phyloP scores from a whole-genome alignment of 2,329 filamentous ascomycete genomes.

The Chaetomium sp. region DNA sequence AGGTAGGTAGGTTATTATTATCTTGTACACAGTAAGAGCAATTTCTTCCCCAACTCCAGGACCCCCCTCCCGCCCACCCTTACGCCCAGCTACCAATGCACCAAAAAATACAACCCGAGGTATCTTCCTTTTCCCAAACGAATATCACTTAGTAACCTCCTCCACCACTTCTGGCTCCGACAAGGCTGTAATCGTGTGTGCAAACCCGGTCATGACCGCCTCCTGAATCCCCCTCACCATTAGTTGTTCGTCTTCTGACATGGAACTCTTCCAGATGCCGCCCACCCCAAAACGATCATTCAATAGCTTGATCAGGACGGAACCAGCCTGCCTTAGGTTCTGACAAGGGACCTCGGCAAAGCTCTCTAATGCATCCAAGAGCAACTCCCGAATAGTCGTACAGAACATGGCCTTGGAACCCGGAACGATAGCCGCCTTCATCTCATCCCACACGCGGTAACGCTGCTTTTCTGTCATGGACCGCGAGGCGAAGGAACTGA shows the following conservation, averaged over 20 bases:
- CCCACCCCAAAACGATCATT: constrained; percentile 33
- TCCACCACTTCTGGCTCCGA: constrained; percentile 14
- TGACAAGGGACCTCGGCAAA: constrained; percentile 30
- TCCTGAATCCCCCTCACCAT: constrained; percentile 32
- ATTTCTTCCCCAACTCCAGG: too few species aligned
- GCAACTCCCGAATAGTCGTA: constrained; percentile 21
- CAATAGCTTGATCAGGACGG: constrained; percentile 25
- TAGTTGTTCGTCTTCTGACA: constrained; percentile 27
- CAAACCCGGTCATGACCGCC: constrained; percentile 34
- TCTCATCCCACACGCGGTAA: constrained; percentile 30
- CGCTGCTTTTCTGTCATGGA: constrained; percentile 30
- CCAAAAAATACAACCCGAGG: not conserved
- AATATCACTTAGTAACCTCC: not conserved
- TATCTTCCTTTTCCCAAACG: not conserved
- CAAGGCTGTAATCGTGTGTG: constrained; percentile 29
- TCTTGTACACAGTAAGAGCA: too few species aligned
- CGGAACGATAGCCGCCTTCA: constrained; percentile 32
- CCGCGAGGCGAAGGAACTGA: constrained; percentile 19
- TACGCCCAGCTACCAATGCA: not conserved
- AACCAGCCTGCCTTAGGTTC: constrained; percentile 25
- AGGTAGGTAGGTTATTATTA: too few species aligned
- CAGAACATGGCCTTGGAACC: constrained; percentile 34
- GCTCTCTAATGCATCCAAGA: constrained; percentile 28
- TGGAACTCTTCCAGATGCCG: constrained; percentile 33
- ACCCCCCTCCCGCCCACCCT: too few species aligned